Evolutionary conservation across 306 rosid species (phyloP).

Genomic region (Vigna radiata): DNA sequence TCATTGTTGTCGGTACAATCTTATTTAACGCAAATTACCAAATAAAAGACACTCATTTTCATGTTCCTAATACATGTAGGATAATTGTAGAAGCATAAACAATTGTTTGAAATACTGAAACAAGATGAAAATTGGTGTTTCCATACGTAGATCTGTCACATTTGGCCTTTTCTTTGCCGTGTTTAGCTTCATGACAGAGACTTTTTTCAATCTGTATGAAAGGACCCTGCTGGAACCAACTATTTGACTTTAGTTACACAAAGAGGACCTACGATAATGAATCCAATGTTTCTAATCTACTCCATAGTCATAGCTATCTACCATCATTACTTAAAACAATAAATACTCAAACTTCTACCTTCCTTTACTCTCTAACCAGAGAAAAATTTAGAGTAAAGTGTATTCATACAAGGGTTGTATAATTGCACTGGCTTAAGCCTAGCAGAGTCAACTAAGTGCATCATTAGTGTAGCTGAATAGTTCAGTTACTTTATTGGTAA

Average conservation of each 20-base stretch:
- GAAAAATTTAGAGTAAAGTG: too few species aligned
- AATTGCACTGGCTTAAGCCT: neutral
- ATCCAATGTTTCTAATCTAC: constrained; percentile 35
- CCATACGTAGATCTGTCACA: neutral
- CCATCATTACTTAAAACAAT: constrained; percentile 8
- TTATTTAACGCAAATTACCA: too few species aligned
- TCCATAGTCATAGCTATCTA: neutral
- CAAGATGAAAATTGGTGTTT: neutral
- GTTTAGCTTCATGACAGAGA: constrained; percentile 5
- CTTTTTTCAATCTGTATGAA: neutral
- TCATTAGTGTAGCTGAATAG: constrained; percentile 5
- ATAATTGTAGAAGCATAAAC: too few species aligned
- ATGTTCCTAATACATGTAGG: too few species aligned
- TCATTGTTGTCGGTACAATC: too few species aligned
- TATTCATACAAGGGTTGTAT: too few species aligned
- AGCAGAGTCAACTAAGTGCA: neutral
- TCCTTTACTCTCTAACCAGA: neutral
- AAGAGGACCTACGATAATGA: constrained; percentile 31
- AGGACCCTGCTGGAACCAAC: constrained; percentile 35
- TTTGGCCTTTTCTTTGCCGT: neutral
- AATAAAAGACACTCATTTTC: too few species aligned
- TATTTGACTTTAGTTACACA: constrained; percentile 42
- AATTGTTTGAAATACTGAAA: neutral
- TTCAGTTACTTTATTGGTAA: constrained; percentile 26
- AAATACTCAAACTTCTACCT: constrained; percentile 7